Percentiles rank a stretch among this genome's conserved stretches.
Conservation (phyloP, 345 rosid species). For the Heritiera littoralis region DNA sequence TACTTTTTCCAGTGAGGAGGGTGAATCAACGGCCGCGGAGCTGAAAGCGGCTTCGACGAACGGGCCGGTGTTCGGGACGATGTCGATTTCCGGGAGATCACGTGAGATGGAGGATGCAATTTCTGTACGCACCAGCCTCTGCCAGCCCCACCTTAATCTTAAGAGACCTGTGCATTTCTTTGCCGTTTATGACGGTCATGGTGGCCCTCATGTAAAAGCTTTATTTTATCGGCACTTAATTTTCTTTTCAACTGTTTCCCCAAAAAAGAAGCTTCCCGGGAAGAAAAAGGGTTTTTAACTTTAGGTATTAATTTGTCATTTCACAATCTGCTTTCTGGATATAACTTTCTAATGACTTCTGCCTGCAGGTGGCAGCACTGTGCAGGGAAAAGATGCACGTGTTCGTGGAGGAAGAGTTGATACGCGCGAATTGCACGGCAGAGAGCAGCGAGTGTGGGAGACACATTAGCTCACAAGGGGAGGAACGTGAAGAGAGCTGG, state of each 20-base stretch:
- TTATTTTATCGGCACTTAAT: background rate
- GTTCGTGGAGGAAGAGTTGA: conserved; percentile 46
- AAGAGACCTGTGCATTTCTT: conserved; percentile 68
- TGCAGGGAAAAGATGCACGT: conserved; percentile 55
- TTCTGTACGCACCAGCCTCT: conserved; percentile 32
- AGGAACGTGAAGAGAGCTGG: conserved; percentile 26
- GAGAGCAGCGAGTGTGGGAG: conserved; percentile 1
- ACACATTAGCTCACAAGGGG: conserved; percentile 3
- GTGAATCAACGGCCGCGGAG: background rate
- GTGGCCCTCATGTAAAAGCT: conserved; percentile 57
- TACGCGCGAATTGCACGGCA: conserved; percentile 28
- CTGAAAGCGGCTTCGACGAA: background rate
- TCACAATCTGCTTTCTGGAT: background rate
- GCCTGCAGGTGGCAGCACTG: conserved; percentile 49
- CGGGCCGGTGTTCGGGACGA: conserved; percentile 42
- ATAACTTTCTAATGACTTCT: background rate
- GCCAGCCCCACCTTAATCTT: conserved; percentile 39
- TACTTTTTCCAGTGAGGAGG: background rate
- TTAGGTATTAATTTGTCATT: conserved; percentile 28
- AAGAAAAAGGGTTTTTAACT: background rate
- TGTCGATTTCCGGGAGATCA: conserved; percentile 54
- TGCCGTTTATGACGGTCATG: conserved; percentile 85
- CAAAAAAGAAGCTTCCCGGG: background rate
- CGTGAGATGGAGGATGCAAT: conserved; percentile 65
- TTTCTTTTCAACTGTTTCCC: background rate